phyloP scores from a whole-genome alignment of 1,284 basidiomycete genomes.

The Boletellus deceptivus region DNA sequence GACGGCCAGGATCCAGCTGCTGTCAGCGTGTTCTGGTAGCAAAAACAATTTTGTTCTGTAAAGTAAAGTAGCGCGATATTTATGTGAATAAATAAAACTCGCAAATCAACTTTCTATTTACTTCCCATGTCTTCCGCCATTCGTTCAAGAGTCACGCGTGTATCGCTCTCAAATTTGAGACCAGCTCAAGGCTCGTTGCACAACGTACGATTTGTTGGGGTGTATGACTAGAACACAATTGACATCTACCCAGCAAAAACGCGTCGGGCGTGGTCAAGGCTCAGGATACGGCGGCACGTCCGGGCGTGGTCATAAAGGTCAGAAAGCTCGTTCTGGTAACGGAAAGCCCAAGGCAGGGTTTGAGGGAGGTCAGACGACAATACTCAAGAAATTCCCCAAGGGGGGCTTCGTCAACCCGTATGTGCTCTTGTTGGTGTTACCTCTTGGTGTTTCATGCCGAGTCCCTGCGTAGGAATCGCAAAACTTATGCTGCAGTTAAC shows the following conservation, averaged over 20 bases:
- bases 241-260: slow-evolving; percentile 68
- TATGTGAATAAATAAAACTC: background rate
- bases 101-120: background rate
- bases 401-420: slow-evolving; percentile 92
- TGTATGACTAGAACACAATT: background rate
- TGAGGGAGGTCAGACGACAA: slow-evolving; percentile 95
- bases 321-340: slow-evolving; percentile 89
- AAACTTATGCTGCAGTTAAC: slow-evolving; percentile 82
- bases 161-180: slow-evolving; percentile 61
- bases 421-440: slow-evolving; percentile 33
- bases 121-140: slow-evolving; percentile 31
- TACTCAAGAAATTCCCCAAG: slow-evolving; percentile 92
- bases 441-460: slow-evolving; percentile 2
- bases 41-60: background rate
- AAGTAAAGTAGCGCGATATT: slow-evolving; percentile 4
- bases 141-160: slow-evolving; percentile 34
- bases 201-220: slow-evolving; percentile 40
- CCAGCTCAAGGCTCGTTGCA: slow-evolving; percentile 64
- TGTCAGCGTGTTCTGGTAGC: too few species aligned
- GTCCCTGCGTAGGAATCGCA: slow-evolving; percentile 52
- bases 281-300: slow-evolving; percentile 91
- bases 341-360: slow-evolving; percentile 81
- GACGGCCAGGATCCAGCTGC: too few species aligned
- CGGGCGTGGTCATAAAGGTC: slow-evolving; percentile 94
- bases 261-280: slow-evolving; percentile 90